Evolutionary conservation across 2,329 filamentous ascomycete genomes (phyloP).

Genomic region (Tolypocladium ovalisporum): DNA sequence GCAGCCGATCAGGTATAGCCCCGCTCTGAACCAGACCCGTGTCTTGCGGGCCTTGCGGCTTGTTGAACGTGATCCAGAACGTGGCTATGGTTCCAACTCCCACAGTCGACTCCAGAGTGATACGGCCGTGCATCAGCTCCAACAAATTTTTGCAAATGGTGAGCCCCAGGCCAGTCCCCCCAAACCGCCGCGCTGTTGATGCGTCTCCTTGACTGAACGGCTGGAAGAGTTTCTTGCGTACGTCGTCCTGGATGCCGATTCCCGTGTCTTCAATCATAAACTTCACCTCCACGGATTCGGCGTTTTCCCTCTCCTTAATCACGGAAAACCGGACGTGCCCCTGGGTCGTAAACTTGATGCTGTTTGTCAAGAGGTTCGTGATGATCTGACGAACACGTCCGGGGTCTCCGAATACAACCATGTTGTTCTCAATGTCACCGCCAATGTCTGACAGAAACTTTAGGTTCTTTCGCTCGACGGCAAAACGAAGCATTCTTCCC

Average conservation of each 20-base stretch:
- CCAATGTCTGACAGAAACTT: slow-evolving; percentile 58
- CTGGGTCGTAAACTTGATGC: slow-evolving; percentile 63
- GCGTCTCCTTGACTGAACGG: slow-evolving; percentile 77
- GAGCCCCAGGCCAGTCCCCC: slow-evolving; percentile 66
- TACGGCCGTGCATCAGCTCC: slow-evolving; percentile 69
- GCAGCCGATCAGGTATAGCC: slow-evolving; percentile 55
- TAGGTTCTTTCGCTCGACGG: slow-evolving; percentile 68
- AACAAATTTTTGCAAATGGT: slow-evolving; percentile 75
- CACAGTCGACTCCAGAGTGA: slow-evolving; percentile 55
- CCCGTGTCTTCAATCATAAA: slow-evolving; percentile 70
- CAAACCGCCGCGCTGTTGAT: slow-evolving; percentile 68
- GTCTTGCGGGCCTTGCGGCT: slow-evolving; percentile 40
- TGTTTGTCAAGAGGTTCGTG: slow-evolving; percentile 68
- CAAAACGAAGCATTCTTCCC: slow-evolving; percentile 79
- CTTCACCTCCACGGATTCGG: slow-evolving; percentile 54
- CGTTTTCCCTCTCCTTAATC: slow-evolving; percentile 49
- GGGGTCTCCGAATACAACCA: slow-evolving; percentile 79
- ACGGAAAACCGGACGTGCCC: slow-evolving; percentile 59
- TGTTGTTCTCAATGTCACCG: slow-evolving; percentile 49
- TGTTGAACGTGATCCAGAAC: slow-evolving; percentile 70
- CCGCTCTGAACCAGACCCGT: slow-evolving; percentile 49
- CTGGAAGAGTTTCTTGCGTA: slow-evolving; percentile 61
- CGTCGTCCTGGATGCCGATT: slow-evolving; percentile 71
- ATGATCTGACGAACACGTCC: slow-evolving; percentile 76
- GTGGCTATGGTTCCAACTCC: slow-evolving; percentile 62